A percentile compares a stretch with the other conserved stretches of the same genome.
Evolutionary conservation across 805 yeast genomes (phyloP).

Genomic region (Candida alai): DNA sequence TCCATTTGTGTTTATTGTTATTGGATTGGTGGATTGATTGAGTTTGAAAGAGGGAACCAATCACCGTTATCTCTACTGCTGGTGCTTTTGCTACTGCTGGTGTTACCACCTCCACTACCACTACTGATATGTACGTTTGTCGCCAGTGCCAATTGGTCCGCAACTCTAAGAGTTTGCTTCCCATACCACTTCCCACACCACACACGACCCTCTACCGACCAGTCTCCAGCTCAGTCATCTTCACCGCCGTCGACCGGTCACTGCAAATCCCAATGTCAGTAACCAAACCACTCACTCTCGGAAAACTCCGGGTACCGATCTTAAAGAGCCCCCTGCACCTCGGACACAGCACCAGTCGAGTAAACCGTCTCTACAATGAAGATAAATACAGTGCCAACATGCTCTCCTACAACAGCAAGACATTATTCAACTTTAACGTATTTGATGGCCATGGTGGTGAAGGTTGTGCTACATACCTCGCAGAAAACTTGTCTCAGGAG

Average conservation of each 20-base stretch:
- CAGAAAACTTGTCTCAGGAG: constrained; percentile 47
- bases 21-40: too few species aligned
- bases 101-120: too few species aligned
- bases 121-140: too few species aligned
- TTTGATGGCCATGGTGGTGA: constrained; percentile 96
- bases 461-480: constrained; percentile 63
- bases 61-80: too few species aligned
- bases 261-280: constrained; percentile 9
- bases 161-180: too few species aligned
- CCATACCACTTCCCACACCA: too few species aligned
- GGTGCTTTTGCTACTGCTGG: too few species aligned
- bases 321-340: constrained; percentile 65
- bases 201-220: constrained; percentile 5
- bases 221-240: constrained; percentile 22
- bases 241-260: constrained; percentile 23
- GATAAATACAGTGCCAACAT: constrained; percentile 72
- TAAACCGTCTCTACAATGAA: constrained; percentile 75
- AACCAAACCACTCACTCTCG: constrained; percentile 13
- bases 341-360: constrained; percentile 77
- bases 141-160: too few species aligned
- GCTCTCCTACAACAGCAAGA: constrained; percentile 29
- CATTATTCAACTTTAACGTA: constrained; percentile 61
- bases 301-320: constrained; percentile 49
- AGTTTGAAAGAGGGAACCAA: too few species aligned
- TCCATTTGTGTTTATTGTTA: too few species aligned